These are phyloP conservation scores for Eucalyptus erythrocorys DNA, from an alignment of 345 rosid genomes.

Conservation along the genomic window DNA sequence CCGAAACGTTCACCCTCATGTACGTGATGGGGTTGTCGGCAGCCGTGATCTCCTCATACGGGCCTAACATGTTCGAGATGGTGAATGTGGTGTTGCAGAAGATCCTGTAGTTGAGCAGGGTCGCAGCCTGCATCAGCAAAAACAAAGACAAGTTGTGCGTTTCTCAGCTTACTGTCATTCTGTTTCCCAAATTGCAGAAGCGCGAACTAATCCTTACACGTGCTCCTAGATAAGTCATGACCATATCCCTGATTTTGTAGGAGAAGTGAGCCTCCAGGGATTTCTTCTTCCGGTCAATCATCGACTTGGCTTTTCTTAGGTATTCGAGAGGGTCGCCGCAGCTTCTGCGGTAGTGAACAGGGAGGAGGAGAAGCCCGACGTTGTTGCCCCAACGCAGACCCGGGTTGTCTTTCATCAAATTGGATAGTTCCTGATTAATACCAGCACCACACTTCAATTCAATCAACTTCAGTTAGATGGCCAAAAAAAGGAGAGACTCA, in stretches of 20 bases:
- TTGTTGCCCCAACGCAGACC: constrained; percentile 5
- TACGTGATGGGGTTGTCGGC: constrained; percentile 21
- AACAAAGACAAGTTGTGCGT: background rate
- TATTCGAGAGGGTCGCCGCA: constrained; percentile 16
- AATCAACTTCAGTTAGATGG: no score
- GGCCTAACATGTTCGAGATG: constrained; percentile 47
- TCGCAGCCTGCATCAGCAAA: constrained; percentile 17
- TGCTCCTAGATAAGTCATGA: constrained; percentile 33
- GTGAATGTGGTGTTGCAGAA: constrained; percentile 41
- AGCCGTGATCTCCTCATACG: constrained; percentile 25
- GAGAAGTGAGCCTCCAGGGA: constrained; percentile 42
- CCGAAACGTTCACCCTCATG: constrained; percentile 21
- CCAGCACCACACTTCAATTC: no score
- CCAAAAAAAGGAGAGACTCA: no score
- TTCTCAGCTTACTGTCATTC: background rate
- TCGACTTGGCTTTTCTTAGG: constrained; percentile 34
- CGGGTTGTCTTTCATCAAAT: background rate
- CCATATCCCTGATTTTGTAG: constrained; percentile 13
- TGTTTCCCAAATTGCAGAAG: background rate
- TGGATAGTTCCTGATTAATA: no score
- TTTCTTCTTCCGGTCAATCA: constrained; percentile 39
- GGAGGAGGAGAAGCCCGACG: background rate
- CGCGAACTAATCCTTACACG: constrained; percentile 8
- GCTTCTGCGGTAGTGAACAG: background rate
- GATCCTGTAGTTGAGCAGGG: constrained; percentile 30